Percentiles rank a stretch among this genome's conserved stretches.
phyloP scores from a whole-genome alignment of 768 basidiomycete species.

The Mycena haematopus region DNA sequence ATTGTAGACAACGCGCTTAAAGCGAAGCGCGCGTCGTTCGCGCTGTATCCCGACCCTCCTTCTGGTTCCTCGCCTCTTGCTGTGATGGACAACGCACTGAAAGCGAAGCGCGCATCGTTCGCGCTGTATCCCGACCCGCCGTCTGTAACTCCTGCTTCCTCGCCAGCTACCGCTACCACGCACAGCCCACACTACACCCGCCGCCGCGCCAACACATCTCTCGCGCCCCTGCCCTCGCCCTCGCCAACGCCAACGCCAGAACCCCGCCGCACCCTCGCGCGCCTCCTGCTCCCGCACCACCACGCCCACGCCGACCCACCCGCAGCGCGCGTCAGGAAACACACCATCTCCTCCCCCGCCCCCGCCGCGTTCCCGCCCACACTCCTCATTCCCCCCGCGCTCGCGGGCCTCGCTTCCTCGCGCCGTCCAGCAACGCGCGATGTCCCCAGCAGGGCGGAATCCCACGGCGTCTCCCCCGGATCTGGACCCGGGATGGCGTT shows the following conservation, averaged over 20 bases:
- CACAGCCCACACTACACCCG: slow-evolving; percentile 18
- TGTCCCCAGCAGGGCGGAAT: no score
- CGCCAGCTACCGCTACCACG: no score
- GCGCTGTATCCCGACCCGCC: slow-evolving; percentile 19
- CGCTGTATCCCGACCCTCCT: slow-evolving; percentile 19
- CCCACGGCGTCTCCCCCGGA: no score
- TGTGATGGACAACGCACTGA: no score
- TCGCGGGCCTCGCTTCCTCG: not conserved
- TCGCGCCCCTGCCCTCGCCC: not conserved
- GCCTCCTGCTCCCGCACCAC: slow-evolving; percentile 9
- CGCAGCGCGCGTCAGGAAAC: slow-evolving; percentile 9
- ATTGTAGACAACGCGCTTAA: no score
- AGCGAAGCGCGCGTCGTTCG: slow-evolving; percentile 12
- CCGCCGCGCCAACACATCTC: slow-evolving; percentile 10
- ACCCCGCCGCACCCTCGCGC: slow-evolving; percentile 20
- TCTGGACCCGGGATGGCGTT: not conserved
- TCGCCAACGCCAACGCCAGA: not conserved
- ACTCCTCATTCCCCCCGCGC: slow-evolving; percentile 15
- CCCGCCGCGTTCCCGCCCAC: slow-evolving; percentile 13
- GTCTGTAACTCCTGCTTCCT: not conserved
- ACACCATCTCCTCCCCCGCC: slow-evolving; percentile 21
- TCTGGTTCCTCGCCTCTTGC: not conserved
- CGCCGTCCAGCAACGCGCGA: no score
- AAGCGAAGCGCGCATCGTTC: slow-evolving; percentile 14
- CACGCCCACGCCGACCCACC: not conserved